Percentiles rank a stretch among this genome's conserved stretches.
Evolutionary conservation across 169 alveolate species (phyloP).

Genomic region (Cyclospora cayetanensis): DNA sequence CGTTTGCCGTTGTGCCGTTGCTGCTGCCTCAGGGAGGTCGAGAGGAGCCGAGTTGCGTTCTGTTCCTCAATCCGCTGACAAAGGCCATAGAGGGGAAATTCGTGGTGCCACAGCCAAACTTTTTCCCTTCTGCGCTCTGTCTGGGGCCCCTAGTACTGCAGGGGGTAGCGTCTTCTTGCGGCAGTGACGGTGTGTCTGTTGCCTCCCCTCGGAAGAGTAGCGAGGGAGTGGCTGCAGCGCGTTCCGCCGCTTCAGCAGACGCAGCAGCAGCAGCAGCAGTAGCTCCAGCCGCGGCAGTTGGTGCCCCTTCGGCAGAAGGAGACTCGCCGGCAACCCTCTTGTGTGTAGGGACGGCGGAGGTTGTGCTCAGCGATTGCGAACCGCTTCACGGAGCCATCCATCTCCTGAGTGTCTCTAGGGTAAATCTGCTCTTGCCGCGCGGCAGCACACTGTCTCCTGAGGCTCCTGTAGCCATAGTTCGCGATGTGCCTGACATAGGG

Average conservation of each 20-base stretch:
- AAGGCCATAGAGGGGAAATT: neutral
- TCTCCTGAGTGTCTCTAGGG: neutral
- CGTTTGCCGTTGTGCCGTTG: neutral
- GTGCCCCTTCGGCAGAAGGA: neutral
- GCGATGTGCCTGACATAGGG: too few species aligned
- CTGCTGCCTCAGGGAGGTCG: neutral
- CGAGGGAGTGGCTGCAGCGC: neutral
- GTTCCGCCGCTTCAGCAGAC: too few species aligned
- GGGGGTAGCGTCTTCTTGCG: too few species aligned
- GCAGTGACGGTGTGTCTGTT: neutral
- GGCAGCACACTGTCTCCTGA: too few species aligned
- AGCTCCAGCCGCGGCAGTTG: too few species aligned
- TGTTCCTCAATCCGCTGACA: conserved; percentile 29
- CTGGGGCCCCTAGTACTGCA: neutral
- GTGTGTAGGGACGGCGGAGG: conserved; percentile 50
- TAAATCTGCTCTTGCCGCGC: too few species aligned
- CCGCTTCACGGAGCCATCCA: neutral
- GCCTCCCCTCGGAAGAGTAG: neutral
- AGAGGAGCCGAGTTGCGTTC: neutral
- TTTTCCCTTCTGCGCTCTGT: conserved; percentile 7
- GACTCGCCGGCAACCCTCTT: neutral
- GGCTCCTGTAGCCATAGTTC: too few species aligned
- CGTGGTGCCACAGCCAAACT: neutral
- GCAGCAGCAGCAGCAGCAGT: too few species aligned
- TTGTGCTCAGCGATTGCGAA: conserved; percentile 8